Evolutionary conservation across 2,329 filamentous ascomycete species (phyloP).

Genomic region (Claviceps cyperi): DNA sequence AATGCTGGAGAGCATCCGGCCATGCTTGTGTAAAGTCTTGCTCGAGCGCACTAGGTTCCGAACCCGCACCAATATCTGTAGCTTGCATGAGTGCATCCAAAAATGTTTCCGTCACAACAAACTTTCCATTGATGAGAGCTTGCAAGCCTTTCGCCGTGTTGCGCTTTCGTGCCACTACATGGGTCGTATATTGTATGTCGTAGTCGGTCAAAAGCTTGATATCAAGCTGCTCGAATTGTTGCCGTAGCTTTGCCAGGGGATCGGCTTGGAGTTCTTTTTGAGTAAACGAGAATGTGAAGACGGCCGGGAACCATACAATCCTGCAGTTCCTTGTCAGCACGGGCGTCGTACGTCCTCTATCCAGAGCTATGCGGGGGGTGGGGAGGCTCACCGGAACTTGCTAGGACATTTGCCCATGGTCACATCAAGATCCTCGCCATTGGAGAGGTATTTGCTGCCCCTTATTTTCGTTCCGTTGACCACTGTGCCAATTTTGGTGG

Average conservation of each 20-base stretch:
- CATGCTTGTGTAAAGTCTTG: slow-evolving; percentile 64
- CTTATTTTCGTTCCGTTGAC: slow-evolving; percentile 61
- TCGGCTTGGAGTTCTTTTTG: slow-evolving; percentile 54
- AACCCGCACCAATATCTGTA: slow-evolving; percentile 33
- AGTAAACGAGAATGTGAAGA: slow-evolving; percentile 61
- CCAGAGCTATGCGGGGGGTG: no score
- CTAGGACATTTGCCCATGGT: slow-evolving; percentile 57
- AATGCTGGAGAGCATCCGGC: slow-evolving; percentile 57
- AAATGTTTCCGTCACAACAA: slow-evolving; percentile 61
- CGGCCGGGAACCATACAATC: slow-evolving; percentile 64
- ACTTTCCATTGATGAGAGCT: slow-evolving; percentile 66
- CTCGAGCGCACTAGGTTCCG: slow-evolving; percentile 48
- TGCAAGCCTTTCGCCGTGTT: slow-evolving; percentile 82
- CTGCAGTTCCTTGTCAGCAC: slow-evolving; percentile 24
- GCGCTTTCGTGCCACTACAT: slow-evolving; percentile 76
- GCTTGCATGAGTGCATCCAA: slow-evolving; percentile 56
- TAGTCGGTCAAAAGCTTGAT: slow-evolving; percentile 74
- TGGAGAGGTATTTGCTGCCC: slow-evolving; percentile 43
- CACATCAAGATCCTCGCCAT: slow-evolving; percentile 40
- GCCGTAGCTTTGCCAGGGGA: slow-evolving; percentile 45
- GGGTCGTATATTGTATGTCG: slow-evolving; percentile 56
- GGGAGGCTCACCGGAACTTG: slow-evolving; percentile 36
- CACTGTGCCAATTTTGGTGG: slow-evolving; percentile 72
- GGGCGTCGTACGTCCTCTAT: neutral
- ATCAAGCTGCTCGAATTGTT: slow-evolving; percentile 67